A percentile compares a stretch with the other conserved stretches of the same genome.
Evolutionary conservation across 306 rosid genomes (phyloP).

Genomic region (Vachellia collinsii): DNA sequence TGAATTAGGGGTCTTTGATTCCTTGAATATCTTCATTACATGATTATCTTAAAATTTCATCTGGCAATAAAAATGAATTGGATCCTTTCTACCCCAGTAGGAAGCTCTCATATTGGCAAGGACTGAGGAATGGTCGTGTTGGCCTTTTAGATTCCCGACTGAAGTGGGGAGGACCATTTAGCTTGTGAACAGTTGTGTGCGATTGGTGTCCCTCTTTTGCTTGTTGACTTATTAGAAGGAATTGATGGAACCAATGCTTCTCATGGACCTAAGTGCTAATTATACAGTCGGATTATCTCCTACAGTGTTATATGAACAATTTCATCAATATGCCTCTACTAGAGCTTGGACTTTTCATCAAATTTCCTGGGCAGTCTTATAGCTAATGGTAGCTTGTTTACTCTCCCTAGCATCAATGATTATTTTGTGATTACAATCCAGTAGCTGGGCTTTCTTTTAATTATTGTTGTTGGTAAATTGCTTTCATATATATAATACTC

Average conservation of each 20-base stretch:
- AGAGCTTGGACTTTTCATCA: conserved; percentile 63
- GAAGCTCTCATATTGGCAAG: conserved; percentile 79
- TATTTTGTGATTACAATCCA: conserved; percentile 7
- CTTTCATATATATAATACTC: background rate
- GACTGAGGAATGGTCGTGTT: conserved; percentile 83
- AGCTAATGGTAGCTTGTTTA: background rate
- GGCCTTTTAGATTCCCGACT: conserved; percentile 82
- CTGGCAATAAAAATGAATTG: conserved; percentile 52
- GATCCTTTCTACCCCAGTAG: conserved; percentile 46
- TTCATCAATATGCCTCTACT: conserved; percentile 74
- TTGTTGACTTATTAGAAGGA: conserved; percentile 68
- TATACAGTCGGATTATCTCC: conserved; percentile 83
- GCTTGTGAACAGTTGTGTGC: conserved; percentile 92
- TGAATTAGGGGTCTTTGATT: conserved; percentile 80
- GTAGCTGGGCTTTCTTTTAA: conserved; percentile 9
- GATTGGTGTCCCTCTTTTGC: conserved; percentile 73
- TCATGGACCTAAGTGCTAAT: conserved; percentile 49
- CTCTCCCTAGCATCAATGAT: conserved; percentile 9
- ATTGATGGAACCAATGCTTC: conserved; percentile 48
- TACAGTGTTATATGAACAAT: conserved; percentile 72
- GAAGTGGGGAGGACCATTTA: conserved; percentile 87
- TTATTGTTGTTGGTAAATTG: conserved; percentile 10
- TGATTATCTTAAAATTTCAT: conserved; percentile 66
- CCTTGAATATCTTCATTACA: conserved; percentile 62
- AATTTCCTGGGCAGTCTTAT: conserved; percentile 24